These are phyloP conservation scores for Trichophyton equinum DNA, from an alignment of 2,329 filamentous ascomycete genomes.

Conservation along the genomic window DNA sequence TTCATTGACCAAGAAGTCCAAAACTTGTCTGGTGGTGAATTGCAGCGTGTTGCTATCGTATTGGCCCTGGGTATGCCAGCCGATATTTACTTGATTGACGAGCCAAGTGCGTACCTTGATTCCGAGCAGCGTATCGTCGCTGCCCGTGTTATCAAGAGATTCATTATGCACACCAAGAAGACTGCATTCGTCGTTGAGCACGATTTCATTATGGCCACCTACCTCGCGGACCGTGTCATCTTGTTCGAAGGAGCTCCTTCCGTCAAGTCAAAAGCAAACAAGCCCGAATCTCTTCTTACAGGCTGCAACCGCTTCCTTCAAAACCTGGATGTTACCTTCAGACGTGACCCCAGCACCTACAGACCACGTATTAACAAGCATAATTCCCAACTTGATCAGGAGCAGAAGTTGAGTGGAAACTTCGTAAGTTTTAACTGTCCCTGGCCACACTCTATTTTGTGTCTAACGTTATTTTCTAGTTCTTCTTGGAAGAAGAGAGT, in stretches of 20 bases:
- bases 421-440: conserved; percentile 49
- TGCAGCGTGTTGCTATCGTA: conserved; percentile 97
- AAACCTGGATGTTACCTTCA: conserved; percentile 96
- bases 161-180: conserved; percentile 99
- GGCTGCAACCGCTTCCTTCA: conserved; percentile 95
- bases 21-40: conserved; percentile 96
- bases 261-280: conserved; percentile 74
- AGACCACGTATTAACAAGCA: conserved; percentile 97
- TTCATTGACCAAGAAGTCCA: conserved; percentile 99
- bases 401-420: conserved; percentile 88
- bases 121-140: conserved; percentile 98
- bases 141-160: conserved; percentile 94
- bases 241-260: conserved; percentile 95
- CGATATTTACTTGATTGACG: conserved; percentile 97
- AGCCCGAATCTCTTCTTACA: conserved; percentile 80
- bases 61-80: conserved; percentile 89
- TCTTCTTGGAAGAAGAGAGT: conserved; percentile 86
- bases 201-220: conserved; percentile 96
- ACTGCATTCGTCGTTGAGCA: conserved; percentile 98
- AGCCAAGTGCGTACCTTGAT: conserved; percentile 93
- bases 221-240: conserved; percentile 84
- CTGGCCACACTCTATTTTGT: not conserved
- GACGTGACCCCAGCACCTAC: conserved; percentile 90
- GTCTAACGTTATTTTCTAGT: conserved; percentile 38
- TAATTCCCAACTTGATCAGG: conserved; percentile 90